These are phyloP conservation scores for Penstemon newberryi DNA, from an alignment of 257 asterid species.

Conservation along the genomic window DNA sequence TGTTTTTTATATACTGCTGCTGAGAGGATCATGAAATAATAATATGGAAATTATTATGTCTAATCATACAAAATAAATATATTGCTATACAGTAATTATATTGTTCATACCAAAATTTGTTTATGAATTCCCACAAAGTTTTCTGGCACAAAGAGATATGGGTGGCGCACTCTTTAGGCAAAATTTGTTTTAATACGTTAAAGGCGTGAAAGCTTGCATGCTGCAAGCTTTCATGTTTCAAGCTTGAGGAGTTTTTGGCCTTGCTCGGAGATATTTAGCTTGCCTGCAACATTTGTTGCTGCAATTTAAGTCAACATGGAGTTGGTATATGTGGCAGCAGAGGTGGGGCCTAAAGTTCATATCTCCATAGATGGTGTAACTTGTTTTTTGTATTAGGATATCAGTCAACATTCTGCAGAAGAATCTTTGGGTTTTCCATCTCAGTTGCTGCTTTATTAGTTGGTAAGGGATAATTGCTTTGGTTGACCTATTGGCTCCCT, in stretches of 20 bases:
- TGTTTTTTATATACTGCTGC: not conserved
- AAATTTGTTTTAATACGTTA: constrained; percentile 13
- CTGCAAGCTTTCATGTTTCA: constrained; percentile 25
- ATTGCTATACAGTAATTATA: not conserved
- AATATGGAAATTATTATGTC: not conserved
- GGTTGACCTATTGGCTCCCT: constrained; percentile 49
- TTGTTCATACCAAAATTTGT: not conserved
- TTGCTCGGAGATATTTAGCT: constrained; percentile 29
- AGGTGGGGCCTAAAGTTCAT: constrained; percentile 50
- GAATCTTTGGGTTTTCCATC: constrained; percentile 78
- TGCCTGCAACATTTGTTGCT: constrained; percentile 36
- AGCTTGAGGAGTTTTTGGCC: constrained; percentile 35
- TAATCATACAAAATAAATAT: not conserved
- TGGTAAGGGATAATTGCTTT: constrained; percentile 77
- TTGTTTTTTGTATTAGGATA: constrained; percentile 57
- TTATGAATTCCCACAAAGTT: not conserved
- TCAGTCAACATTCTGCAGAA: constrained; percentile 76
- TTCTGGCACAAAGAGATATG: constrained; percentile 24
- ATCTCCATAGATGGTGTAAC: constrained; percentile 52
- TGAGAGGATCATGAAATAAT: constrained; percentile 9
- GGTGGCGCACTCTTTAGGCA: constrained; percentile 22
- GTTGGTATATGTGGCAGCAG: constrained; percentile 53
- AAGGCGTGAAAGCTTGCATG: constrained; percentile 33
- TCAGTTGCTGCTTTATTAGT: constrained; percentile 81
- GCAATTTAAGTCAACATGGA: constrained; percentile 38